Evolutionary conservation across 2,329 filamentous ascomycete genomes (phyloP).

Genomic region (Exophiala dermatitidis): DNA sequence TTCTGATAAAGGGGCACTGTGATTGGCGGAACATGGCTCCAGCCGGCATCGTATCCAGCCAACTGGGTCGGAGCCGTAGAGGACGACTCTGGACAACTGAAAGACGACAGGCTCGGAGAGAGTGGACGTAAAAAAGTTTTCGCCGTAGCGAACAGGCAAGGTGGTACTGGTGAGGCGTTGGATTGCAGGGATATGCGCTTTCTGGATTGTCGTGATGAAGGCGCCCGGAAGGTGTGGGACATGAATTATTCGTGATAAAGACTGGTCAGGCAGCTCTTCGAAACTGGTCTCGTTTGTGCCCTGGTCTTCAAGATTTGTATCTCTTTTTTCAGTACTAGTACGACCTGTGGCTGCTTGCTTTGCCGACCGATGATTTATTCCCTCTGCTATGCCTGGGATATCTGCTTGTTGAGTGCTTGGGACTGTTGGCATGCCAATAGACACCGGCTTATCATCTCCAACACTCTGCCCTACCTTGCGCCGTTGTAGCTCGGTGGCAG

Average conservation of each 20-base stretch:
- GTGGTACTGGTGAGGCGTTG: conserved; percentile 52
- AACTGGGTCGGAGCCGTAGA: conserved; percentile 45
- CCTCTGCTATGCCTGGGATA: background rate
- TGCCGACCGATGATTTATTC: background rate
- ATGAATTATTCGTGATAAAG: conserved; percentile 2
- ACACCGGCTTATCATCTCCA: background rate
- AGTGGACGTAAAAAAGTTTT: conserved; percentile 54
- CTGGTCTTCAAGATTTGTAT: background rate
- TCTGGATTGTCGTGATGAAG: conserved; percentile 47
- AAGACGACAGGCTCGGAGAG: conserved; percentile 48
- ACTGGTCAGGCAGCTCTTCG: background rate
- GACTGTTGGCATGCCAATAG: background rate
- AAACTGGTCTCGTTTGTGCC: background rate
- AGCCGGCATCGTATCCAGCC: conserved; percentile 45
- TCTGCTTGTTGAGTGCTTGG: background rate
- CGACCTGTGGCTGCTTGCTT: background rate
- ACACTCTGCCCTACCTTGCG: background rate
- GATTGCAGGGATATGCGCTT: conserved; percentile 48
- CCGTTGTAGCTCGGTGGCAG: background rate
- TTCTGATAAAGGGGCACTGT: conserved; percentile 3
- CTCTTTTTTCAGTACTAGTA: background rate
- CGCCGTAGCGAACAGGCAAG: conserved; percentile 55
- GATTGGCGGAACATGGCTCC: conserved; percentile 29
- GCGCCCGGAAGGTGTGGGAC: conserved; percentile 42
- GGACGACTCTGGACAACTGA: conserved; percentile 52